phyloP scores from a whole-genome alignment of 306 rosid species.

The Quercus suber region DNA sequence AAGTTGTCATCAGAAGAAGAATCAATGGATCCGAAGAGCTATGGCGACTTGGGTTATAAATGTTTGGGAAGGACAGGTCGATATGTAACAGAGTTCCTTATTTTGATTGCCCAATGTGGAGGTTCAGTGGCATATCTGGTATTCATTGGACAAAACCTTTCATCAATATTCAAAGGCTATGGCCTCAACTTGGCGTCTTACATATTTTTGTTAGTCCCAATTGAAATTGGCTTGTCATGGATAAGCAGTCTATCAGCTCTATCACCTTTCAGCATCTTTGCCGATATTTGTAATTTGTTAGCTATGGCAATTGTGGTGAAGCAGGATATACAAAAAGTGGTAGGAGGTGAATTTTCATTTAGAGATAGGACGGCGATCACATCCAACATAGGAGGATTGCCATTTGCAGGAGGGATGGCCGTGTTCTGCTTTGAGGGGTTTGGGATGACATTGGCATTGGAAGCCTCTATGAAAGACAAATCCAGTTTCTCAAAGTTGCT shows the following conservation, averaged over 20 bases:
- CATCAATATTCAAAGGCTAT: constrained; percentile 43
- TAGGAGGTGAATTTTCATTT: constrained; percentile 49
- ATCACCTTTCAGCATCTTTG: constrained; percentile 86
- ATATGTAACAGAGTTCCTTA: constrained; percentile 55
- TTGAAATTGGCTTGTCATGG: constrained; percentile 83
- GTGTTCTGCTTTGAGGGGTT: constrained; percentile 88
- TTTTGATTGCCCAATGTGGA: constrained; percentile 64
- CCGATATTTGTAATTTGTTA: constrained; percentile 67
- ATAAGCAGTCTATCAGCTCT: constrained; percentile 61
- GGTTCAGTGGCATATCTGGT: constrained; percentile 83
- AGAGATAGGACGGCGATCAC: constrained; percentile 59
- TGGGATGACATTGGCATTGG: constrained; percentile 86
- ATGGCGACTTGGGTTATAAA: constrained; percentile 73
- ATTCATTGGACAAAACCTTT: constrained; percentile 74
- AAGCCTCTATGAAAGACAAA: constrained; percentile 49
- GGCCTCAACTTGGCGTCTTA: constrained; percentile 31
- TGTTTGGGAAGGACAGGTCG: constrained; percentile 71
- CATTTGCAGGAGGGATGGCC: constrained; percentile 87
- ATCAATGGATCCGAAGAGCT: constrained; percentile 42
- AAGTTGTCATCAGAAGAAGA: constrained; percentile 56
- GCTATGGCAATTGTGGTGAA: constrained; percentile 82
- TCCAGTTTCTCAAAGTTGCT: constrained; percentile 58
- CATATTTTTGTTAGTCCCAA: constrained; percentile 56
- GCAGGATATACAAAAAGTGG: constrained; percentile 54
- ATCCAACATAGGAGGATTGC: constrained; percentile 73